phyloP scores from a whole-genome alignment of 2,329 filamentous ascomycete species.

The Colletotrichum higginsianum region DNA sequence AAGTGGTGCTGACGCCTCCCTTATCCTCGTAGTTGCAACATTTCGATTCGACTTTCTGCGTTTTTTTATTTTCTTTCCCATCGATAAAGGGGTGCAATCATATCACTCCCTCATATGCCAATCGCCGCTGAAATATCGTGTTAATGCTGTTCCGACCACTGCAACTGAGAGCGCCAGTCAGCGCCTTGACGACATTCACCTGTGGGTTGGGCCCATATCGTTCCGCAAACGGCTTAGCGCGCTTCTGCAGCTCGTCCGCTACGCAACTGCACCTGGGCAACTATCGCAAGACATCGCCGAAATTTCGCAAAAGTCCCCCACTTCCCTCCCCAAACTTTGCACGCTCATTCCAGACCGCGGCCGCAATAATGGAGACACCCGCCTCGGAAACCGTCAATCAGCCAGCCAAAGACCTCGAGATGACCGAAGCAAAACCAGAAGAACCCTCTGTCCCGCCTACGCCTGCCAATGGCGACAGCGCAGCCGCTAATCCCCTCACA shows the following conservation, averaged over 20 bases:
- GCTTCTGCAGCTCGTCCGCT: constrained; percentile 7
- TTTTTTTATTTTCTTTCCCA: no score
- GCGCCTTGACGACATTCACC: background rate
- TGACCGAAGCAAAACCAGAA: background rate
- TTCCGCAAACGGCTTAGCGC: constrained; percentile 22
- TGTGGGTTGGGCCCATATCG: constrained; percentile 6
- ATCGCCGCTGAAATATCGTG: background rate
- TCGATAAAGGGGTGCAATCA: no score
- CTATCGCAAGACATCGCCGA: constrained; percentile 32
- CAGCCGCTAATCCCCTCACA: background rate
- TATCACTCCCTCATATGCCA: background rate
- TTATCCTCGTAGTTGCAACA: background rate
- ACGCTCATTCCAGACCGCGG: constrained; percentile 5
- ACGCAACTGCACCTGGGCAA: constrained; percentile 21
- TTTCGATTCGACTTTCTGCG: background rate
- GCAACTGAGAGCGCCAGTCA: constrained; percentile 31
- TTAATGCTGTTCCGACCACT: constrained; percentile 13
- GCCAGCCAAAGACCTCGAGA: constrained; percentile 19
- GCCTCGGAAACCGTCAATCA: constrained; percentile 16
- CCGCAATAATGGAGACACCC: constrained; percentile 15
- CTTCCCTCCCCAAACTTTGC: constrained; percentile 33
- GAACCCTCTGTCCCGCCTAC: background rate
- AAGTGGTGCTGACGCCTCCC: background rate
- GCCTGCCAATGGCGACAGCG: constrained; percentile 25
- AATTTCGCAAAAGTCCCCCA: constrained; percentile 41